Conservation (phyloP, 371 early-diverging fungal genomes). For the Entomophthora muscae region DNA sequence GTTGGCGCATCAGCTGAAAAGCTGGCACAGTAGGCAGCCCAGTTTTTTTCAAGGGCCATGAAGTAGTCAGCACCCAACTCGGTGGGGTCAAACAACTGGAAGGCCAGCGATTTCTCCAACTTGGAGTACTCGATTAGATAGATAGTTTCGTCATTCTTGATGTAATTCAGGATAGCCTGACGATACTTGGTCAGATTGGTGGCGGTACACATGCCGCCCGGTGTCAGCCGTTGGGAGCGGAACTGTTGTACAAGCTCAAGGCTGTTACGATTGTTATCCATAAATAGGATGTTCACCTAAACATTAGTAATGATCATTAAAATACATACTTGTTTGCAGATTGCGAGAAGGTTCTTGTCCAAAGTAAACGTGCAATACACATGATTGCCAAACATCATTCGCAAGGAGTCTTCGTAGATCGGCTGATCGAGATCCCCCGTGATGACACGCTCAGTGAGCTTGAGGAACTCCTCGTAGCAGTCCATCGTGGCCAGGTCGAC, state of each 20-base stretch:
- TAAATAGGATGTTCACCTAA: neutral
- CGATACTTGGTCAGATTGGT: neutral
- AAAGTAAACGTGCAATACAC: conserved; percentile 75
- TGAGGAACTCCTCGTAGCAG: conserved; percentile 54
- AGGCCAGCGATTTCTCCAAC: conserved; percentile 14
- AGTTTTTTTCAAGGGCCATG: neutral
- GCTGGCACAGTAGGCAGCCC: neutral
- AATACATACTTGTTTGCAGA: conserved; percentile 49
- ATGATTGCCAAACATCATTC: conserved; percentile 68
- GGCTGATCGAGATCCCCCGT: conserved; percentile 64
- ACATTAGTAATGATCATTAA: neutral
- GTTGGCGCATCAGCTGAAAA: neutral
- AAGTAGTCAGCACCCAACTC: neutral
- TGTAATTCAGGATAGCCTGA: conserved; percentile 7
- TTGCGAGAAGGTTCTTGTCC: conserved; percentile 60
- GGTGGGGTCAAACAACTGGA: conserved; percentile 15
- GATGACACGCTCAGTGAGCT: conserved; percentile 55
- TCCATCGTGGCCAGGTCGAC: conserved; percentile 31
- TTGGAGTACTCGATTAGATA: conserved; percentile 1
- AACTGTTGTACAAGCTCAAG: neutral
- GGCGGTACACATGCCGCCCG: neutral
- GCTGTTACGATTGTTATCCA: neutral
- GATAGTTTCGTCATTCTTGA: neutral
- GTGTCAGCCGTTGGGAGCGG: neutral
- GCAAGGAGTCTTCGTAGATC: conserved; percentile 81